Base-by-base conservation (phyloP, 352 stramenopile genomes). In the Plasmopara halstedii region DNA sequence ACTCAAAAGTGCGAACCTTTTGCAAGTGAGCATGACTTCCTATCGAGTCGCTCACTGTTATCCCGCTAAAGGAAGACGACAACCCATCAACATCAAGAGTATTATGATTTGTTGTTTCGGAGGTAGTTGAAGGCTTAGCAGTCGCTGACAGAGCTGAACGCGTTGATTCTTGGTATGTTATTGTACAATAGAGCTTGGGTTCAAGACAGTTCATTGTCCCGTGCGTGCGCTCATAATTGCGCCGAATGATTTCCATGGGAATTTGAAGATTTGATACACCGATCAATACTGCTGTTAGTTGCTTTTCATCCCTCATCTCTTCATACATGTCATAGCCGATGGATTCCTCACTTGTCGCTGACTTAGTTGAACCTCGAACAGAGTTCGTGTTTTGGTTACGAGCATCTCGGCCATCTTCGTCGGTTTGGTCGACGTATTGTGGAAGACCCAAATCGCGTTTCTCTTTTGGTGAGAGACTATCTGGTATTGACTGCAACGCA, bases 151-250 rank as follows among this genome's bases (percentile, higher is more conserved):
- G 53, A 5, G 81, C 80, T 6, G 74, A 88, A 6, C 81, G 74
- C 0, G 81, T 93, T 26, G 81, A 85, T 26, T 87, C 61, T 42
- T 78, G 64, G 44, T 83, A 90, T 23, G 70, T 85, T 20, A 93
- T 75, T 2, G 81, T 89, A 50, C 78, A 93, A 47, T 93, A 93
- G 6, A 89, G 61, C 40, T 88, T 90, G 3, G 62, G 79, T 15
- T 84, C 71, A 1, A 62, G 25, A 37, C 56, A 38, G 13, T 65
- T 53, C 0, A 29, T 65, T 29, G 56, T 59, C 8, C 48, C 43
- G 29, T 63, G 58, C n/a, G 47, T 54, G 36, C 56, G 50, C 27
- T 64, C 65, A 38, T 64, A 72, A 50, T 72, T 79, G 20, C 40
- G 52, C 25, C 36, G 50, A 42, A 80, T 61, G 38, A 70, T 38